Evolutionary conservation across 805 yeast species (phyloP).

Genomic region (Yarrowia porcina): DNA sequence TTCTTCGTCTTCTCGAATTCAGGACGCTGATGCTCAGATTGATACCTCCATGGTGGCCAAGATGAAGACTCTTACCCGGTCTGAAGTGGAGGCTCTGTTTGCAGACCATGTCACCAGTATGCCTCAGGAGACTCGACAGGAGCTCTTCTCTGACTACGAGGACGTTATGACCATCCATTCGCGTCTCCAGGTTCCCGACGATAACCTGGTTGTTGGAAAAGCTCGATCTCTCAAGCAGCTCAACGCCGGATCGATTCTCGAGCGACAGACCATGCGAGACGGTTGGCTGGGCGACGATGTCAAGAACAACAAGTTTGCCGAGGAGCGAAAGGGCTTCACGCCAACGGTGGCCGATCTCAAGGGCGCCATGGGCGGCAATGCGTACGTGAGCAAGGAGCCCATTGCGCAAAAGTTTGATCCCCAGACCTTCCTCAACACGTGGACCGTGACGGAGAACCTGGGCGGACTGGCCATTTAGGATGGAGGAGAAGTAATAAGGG

Average conservation of each 20-base stretch:
- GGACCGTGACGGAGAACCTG: slow-evolving; percentile 15
- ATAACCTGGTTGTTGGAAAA: slow-evolving; percentile 2
- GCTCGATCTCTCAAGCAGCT: slow-evolving; percentile 23
- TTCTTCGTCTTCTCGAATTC: slow-evolving; percentile 15
- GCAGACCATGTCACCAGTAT: slow-evolving; percentile 7
- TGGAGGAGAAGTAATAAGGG: not conserved
- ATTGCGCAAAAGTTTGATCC: slow-evolving; percentile 19
- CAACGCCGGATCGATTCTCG: slow-evolving; percentile 17
- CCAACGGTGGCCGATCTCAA: slow-evolving; percentile 23
- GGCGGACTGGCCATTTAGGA: not conserved
- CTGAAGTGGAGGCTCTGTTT: slow-evolving; percentile 12
- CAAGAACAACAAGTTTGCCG: slow-evolving; percentile 18
- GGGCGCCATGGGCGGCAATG: slow-evolving; percentile 17
- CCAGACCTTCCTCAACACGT: slow-evolving; percentile 21
- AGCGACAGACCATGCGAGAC: slow-evolving; percentile 22
- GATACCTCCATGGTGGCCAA: slow-evolving; percentile 1
- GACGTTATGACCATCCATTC: slow-evolving; percentile 14
- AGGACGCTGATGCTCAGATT: slow-evolving; percentile 22
- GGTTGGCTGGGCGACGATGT: slow-evolving; percentile 21
- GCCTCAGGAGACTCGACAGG: slow-evolving; percentile 15
- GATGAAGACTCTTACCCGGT: not conserved
- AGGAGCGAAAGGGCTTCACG: slow-evolving; percentile 22
- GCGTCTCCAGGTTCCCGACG: not conserved
- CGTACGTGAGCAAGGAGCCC: slow-evolving; percentile 13
- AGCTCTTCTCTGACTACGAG: slow-evolving; percentile 15